A percentile compares a stretch with the other conserved stretches of the same genome.
Conservation (phyloP, 495 filamentous ascomycete species). For the Penicillium cosmopolitanum region DNA sequence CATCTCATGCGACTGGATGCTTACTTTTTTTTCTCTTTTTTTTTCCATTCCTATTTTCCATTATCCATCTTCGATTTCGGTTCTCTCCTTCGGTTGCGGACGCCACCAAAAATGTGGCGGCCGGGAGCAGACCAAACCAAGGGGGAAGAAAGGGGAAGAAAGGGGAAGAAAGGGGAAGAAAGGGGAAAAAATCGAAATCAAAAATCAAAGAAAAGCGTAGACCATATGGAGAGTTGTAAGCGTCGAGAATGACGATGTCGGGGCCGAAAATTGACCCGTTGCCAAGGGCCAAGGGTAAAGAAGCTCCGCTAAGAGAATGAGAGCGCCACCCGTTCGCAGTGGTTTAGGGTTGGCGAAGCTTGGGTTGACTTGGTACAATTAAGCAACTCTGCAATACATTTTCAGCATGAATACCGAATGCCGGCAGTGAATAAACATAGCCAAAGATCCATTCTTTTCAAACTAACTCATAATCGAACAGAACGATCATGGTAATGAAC, state of each 20-base stretch:
- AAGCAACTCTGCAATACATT: no score
- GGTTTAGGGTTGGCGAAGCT: background rate
- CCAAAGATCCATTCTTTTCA: no score
- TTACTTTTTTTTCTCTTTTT: background rate
- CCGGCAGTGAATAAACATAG: no score
- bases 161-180: no score
- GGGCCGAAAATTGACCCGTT: constrained; percentile 2
- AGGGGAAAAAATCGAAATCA: constrained; percentile 1
- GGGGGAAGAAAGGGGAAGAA: constrained; percentile 6
- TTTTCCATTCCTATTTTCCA: background rate
- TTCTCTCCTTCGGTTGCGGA: constrained; percentile 7
- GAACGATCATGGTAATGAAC: no score
- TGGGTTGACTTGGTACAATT: background rate
- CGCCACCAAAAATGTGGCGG: constrained; percentile 21
- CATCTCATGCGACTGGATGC: background rate
- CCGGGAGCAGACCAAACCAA: constrained; percentile 2
- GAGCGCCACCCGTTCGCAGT: constrained; percentile 7
- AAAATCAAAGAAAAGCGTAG: background rate
- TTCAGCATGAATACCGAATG: no score
- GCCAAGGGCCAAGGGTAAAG: constrained; percentile 5
- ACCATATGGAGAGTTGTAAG: background rate
- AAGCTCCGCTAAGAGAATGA: constrained; percentile 6
- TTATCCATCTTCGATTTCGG: background rate
- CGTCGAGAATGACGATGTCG: constrained; percentile 9
- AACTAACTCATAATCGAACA: no score